A percentile compares a stretch with the other conserved stretches of the same genome.
These are phyloP conservation scores for Penicillium paneum DNA, from an alignment of 2,329 filamentous ascomycete genomes.

Conservation along the genomic window DNA sequence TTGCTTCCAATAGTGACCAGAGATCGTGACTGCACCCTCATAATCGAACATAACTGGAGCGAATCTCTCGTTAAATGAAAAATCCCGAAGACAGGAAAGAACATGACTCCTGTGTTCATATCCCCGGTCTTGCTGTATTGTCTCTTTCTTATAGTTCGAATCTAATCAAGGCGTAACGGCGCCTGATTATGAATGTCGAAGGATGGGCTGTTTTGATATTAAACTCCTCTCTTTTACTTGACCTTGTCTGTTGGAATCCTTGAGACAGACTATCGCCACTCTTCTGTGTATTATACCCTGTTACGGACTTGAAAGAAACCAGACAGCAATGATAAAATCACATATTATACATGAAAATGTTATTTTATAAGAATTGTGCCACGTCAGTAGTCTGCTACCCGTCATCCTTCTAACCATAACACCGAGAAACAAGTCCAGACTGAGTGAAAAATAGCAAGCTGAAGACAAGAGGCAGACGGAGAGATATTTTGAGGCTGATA, in stretches of 20 bases:
- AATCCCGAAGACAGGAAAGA: neutral
- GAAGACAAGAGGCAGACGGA: neutral
- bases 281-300: slow-evolving; percentile 14
- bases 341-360: neutral
- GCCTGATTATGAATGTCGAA: neutral
- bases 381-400: neutral
- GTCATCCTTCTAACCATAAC: neutral
- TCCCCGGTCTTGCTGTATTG: neutral
- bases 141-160: neutral
- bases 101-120: neutral
- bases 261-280: slow-evolving; percentile 12
- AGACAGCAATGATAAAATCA: neutral
- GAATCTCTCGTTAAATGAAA: neutral
- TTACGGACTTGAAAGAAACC: neutral
- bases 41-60: neutral
- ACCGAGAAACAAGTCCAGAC: neutral
- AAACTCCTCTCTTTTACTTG: neutral
- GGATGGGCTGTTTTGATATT: neutral
- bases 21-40: neutral
- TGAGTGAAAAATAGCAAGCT: neutral
- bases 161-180: neutral
- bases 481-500: neutral
- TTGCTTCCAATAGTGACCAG: neutral
- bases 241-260: neutral
- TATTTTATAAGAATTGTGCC: neutral